A percentile compares a stretch with the other conserved stretches of the same genome.
Evolutionary conservation across 2,329 filamentous ascomycete genomes (phyloP).

Genomic region (Cladosporium oxysporum): DNA sequence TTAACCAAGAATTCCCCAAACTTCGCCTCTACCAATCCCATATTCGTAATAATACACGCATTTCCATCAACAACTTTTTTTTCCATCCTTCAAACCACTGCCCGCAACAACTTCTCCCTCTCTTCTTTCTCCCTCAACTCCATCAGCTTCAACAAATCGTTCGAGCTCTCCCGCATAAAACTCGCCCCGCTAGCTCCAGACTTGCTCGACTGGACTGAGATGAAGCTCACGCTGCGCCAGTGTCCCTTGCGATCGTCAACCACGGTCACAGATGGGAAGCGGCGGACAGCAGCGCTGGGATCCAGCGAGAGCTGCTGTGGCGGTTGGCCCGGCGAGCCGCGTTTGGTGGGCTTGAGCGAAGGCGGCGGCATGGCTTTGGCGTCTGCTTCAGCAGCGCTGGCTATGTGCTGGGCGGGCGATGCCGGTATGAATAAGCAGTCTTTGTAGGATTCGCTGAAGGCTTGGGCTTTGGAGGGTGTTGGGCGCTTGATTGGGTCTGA

Average conservation of each 20-base stretch:
- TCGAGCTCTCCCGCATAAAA: conserved; percentile 39
- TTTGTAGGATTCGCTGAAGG: conserved; percentile 26
- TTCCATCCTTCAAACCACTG: not conserved
- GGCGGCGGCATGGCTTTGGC: conserved; percentile 22
- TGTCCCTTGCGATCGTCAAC: conserved; percentile 37
- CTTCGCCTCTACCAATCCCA: not conserved
- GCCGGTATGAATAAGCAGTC: conserved; percentile 22
- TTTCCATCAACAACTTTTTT: not conserved
- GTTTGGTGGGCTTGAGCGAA: conserved; percentile 22
- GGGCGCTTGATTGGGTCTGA: not conserved
- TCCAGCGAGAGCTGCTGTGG: not conserved
- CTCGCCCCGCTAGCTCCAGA: conserved; percentile 5
- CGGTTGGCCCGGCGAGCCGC: conserved; percentile 20
- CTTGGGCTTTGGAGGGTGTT: conserved; percentile 23
- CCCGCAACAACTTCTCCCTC: conserved; percentile 32
- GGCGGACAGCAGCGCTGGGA: conserved; percentile 11
- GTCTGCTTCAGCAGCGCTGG: not conserved
- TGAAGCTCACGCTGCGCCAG: conserved; percentile 31
- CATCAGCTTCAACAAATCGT: conserved; percentile 43
- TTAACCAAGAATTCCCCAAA: not conserved
- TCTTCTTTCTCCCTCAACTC: conserved; percentile 41
- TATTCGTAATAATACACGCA: not conserved
- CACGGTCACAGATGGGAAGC: conserved; percentile 37
- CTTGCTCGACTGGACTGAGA: conserved; percentile 25
- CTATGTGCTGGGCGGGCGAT: not conserved